Conservation (phyloP, 805 yeast genomes). For the Starmerella davenportii region DNA sequence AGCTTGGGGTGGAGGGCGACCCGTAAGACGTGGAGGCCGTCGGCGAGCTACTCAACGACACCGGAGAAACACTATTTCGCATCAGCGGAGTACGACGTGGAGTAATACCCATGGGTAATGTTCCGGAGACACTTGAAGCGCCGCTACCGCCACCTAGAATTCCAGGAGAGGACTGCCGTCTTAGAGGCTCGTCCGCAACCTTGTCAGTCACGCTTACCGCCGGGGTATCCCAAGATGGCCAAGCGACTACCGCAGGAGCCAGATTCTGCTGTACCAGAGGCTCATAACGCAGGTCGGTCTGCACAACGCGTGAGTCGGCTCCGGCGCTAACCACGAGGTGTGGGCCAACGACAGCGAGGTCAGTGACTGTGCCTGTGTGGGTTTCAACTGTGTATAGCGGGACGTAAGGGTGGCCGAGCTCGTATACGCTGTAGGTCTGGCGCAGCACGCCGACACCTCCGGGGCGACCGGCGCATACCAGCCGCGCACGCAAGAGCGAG, state of each 20-base stretch:
- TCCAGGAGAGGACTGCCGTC: neutral
- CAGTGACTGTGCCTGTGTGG: constrained; percentile 36
- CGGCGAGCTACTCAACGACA: neutral
- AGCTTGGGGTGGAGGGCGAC: neutral
- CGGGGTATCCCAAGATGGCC: constrained; percentile 31
- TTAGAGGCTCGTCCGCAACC: neutral
- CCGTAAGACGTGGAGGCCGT: neutral
- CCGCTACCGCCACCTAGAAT: neutral
- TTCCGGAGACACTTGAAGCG: neutral
- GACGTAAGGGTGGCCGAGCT: constrained; percentile 40
- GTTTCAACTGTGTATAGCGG: constrained; percentile 40
- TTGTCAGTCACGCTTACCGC: constrained; percentile 1
- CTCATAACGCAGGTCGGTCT: constrained; percentile 31
- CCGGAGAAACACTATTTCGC: too few species aligned
- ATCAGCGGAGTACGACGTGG: too few species aligned
- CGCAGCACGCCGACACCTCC: constrained; percentile 6
- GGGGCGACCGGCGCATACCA: constrained; percentile 15
- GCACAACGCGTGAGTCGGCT: constrained; percentile 32
- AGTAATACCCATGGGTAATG: too few species aligned
- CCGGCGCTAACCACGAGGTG: constrained; percentile 31
- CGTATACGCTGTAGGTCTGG: constrained; percentile 11
- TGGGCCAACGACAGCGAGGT: constrained; percentile 23
- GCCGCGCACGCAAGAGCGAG: constrained; percentile 4
- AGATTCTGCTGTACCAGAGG: constrained; percentile 33
- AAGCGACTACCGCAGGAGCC: constrained; percentile 34